Conservation (phyloP, 2,329 filamentous ascomycete species). For the Emergomyces orientalis region DNA sequence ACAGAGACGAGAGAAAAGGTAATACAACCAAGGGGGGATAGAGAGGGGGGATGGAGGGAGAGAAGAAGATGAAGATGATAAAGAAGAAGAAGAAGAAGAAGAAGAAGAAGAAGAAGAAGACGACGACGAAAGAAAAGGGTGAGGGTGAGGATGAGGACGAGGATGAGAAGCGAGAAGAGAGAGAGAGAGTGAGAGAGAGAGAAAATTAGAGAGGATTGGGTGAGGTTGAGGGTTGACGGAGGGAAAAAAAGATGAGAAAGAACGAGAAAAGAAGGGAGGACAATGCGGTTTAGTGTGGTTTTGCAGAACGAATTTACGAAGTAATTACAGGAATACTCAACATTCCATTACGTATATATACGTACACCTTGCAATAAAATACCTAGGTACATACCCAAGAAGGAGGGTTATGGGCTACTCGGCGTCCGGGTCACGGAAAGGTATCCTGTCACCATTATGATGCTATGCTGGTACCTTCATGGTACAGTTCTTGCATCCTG, state of each 20-base stretch:
- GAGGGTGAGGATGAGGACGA: not conserved
- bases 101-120: slow-evolving; percentile 16
- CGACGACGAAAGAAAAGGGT: slow-evolving; percentile 14
- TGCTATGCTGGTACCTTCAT: not conserved
- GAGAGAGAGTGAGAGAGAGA: slow-evolving; percentile 8
- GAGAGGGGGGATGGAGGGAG: slow-evolving; percentile 9
- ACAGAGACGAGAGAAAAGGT: slow-evolving; percentile 10
- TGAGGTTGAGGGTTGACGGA: not conserved
- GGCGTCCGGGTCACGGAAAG: not conserved
- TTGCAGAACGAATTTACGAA: not conserved
- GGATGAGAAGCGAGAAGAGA: slow-evolving; percentile 13
- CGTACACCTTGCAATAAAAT: too few relatives aligned
- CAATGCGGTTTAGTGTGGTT: not conserved
- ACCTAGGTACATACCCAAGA: too few relatives aligned
- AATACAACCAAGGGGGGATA: too few relatives aligned
- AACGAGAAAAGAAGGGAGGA: too few relatives aligned
- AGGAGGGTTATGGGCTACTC: not conserved
- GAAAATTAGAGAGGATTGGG: not conserved
- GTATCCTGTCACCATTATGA: not conserved
- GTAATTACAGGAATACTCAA: not conserved
- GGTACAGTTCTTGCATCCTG: too few relatives aligned
- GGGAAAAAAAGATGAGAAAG: not conserved
- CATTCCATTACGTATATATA: too few relatives aligned
- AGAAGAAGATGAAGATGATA: slow-evolving; percentile 15
- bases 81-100: slow-evolving; percentile 10